Evolutionary conservation across 192 early-diverging fungal genomes (phyloP).

Genomic region (Jimgerdemannia flammicorona): DNA sequence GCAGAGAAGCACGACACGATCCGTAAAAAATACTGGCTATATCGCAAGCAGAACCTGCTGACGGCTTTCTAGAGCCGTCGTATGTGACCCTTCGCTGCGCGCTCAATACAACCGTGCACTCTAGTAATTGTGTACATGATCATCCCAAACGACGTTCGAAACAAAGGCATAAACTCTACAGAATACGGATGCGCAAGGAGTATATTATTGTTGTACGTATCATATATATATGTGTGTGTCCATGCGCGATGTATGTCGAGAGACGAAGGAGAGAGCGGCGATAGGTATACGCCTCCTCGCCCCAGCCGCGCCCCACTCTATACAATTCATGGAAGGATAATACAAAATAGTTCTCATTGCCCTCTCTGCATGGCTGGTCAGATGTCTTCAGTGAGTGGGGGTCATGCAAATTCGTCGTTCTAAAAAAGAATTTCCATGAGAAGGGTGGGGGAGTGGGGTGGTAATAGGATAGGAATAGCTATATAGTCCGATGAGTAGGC

Average conservation of each 20-base stretch:
- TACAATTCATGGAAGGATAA: background rate
- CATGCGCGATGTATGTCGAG: background rate
- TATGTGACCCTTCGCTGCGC: too few relatives aligned
- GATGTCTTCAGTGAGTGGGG: background rate
- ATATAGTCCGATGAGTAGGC: background rate
- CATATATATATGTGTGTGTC: background rate
- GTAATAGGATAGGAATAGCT: background rate
- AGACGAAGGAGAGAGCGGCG: background rate
- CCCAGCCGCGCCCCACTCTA: background rate
- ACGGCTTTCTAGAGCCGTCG: background rate
- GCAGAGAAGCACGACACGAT: slow-evolving; percentile 58
- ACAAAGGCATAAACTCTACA: too few relatives aligned
- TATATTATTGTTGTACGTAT: background rate
- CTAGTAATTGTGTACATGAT: background rate
- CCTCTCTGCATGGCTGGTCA: background rate
- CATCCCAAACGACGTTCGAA: background rate
- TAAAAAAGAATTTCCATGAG: background rate
- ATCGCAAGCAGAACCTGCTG: slow-evolving; percentile 31
- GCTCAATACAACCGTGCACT: too few relatives aligned
- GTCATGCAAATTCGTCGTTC: background rate
- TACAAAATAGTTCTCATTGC: background rate
- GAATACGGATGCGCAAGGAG: background rate
- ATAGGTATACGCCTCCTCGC: background rate
- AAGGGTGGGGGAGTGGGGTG: background rate
- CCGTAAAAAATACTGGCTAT: slow-evolving; percentile 66